Evolutionary conservation across 768 basidiomycete genomes (phyloP).

Genomic region (Pulveroboletus sp.): DNA sequence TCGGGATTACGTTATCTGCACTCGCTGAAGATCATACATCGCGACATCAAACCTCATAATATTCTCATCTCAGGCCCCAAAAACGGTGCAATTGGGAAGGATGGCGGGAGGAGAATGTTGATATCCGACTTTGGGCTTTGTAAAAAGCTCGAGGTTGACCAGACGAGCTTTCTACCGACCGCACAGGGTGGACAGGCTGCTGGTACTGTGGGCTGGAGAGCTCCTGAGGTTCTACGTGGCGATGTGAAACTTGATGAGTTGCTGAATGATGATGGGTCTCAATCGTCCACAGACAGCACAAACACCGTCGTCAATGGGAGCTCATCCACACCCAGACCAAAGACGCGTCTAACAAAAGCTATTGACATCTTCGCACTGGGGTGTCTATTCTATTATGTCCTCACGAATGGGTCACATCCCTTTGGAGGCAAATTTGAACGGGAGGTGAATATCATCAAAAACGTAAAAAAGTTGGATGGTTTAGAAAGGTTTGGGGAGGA

Average conservation of each 20-base stretch:
- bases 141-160: slow-evolving; percentile 91
- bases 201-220: slow-evolving; percentile 96
- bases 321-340: slow-evolving; percentile 20
- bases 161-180: slow-evolving; percentile 94
- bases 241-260: slow-evolving; percentile 89
- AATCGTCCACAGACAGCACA: slow-evolving; percentile 62
- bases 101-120: slow-evolving; percentile 66
- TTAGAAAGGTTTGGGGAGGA: slow-evolving; percentile 87
- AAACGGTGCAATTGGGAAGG: slow-evolving; percentile 39
- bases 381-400: slow-evolving; percentile 89
- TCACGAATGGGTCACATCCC: slow-evolving; percentile 89
- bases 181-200: slow-evolving; percentile 84
- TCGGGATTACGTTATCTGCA: slow-evolving; percentile 88
- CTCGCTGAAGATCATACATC: slow-evolving; percentile 91
- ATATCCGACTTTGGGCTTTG: slow-evolving; percentile 98
- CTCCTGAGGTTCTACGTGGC: slow-evolving; percentile 91
- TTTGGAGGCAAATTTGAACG: slow-evolving; percentile 91
- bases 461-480: slow-evolving; percentile 62
- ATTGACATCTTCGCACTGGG: slow-evolving; percentile 97
- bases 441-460: slow-evolving; percentile 89
- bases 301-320: slow-evolving; percentile 39
- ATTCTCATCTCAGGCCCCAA: slow-evolving; percentile 81
- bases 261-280: slow-evolving; percentile 56
- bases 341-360: slow-evolving; percentile 81
- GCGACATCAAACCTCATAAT: slow-evolving; percentile 98